A percentile compares a stretch with the other conserved stretches of the same genome.
Conservation (phyloP, 2,329 filamentous ascomycete genomes). For the Exophiala viscosa region DNA sequence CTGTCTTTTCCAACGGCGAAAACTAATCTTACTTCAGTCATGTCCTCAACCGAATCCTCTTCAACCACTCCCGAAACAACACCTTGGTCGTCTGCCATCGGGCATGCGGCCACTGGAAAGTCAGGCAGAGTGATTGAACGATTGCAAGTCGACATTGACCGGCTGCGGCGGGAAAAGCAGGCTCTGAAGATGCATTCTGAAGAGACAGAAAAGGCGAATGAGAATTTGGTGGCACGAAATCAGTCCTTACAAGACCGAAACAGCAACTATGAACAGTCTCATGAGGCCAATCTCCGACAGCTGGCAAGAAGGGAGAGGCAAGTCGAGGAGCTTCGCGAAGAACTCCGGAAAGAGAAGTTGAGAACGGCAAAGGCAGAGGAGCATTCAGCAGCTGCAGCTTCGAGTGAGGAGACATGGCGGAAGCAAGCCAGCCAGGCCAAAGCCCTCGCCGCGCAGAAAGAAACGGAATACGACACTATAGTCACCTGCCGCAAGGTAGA, state of each 20-base stretch:
- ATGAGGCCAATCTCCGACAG: slow-evolving; percentile 46
- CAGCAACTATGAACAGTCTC: slow-evolving; percentile 44
- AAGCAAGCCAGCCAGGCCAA: slow-evolving; percentile 30
- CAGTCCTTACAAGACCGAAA: slow-evolving; percentile 45
- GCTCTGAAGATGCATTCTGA: slow-evolving; percentile 44
- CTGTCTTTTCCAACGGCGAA: background rate
- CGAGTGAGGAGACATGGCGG: slow-evolving; percentile 28
- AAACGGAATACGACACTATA: slow-evolving; percentile 42
- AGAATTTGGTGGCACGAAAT: slow-evolving; percentile 43
- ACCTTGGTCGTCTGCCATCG: slow-evolving; percentile 50
- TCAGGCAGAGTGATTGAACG: slow-evolving; percentile 51
- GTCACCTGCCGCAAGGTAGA: slow-evolving; percentile 39
- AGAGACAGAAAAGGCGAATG: slow-evolving; percentile 46
- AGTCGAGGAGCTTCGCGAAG: slow-evolving; percentile 42
- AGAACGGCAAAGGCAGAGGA: slow-evolving; percentile 41
- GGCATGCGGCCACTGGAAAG: slow-evolving; percentile 48
- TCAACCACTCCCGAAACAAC: slow-evolving; percentile 30
- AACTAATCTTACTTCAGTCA: slow-evolving; percentile 12
- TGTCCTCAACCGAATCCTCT: slow-evolving; percentile 21
- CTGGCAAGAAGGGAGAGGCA: slow-evolving; percentile 47
- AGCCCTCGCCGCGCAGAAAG: slow-evolving; percentile 27
- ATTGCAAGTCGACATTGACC: slow-evolving; percentile 49
- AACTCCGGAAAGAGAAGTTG: slow-evolving; percentile 40
- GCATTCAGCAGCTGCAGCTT: slow-evolving; percentile 31
- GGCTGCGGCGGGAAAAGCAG: slow-evolving; percentile 45